Evolutionary conservation across 2,329 filamentous ascomycete genomes (phyloP).

Genomic region (Pseudogymnoascus verrucosus): DNA sequence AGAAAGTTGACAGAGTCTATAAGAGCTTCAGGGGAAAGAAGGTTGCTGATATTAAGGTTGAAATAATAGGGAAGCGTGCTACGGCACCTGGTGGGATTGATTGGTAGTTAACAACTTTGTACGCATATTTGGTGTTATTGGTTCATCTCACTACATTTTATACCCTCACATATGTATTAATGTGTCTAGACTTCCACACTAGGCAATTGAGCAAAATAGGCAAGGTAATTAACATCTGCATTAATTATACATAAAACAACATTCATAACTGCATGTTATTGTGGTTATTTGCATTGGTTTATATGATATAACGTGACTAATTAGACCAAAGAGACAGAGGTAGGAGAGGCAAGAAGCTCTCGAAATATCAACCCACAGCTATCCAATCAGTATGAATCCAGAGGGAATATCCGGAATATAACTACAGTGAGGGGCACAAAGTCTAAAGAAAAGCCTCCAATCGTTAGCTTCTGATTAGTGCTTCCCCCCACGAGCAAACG

Average conservation of each 20-base stretch:
- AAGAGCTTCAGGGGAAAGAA: neutral
- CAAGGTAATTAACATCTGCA: neutral
- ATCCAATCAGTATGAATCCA: neutral
- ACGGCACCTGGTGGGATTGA: neutral
- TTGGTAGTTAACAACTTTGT: neutral
- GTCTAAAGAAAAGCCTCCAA: neutral
- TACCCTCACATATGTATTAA: neutral
- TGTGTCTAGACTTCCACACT: neutral
- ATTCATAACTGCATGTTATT: no score
- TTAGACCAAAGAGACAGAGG: neutral
- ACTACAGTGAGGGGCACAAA: neutral
- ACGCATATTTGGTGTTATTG: neutral
- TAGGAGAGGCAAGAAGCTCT: neutral
- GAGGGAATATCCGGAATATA: neutral
- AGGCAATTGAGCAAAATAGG: neutral
- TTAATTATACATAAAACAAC: no score
- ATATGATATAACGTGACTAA: neutral
- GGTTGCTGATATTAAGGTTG: neutral
- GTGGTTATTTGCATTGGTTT: no score
- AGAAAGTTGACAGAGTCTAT: constrained; percentile 24
- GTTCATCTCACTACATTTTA: neutral
- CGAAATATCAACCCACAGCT: neutral
- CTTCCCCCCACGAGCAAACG: neutral
- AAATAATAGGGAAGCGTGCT: constrained; percentile 1
- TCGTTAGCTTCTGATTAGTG: neutral